phyloP scores from a whole-genome alignment of 228 moss, liverwort and hornwort genomes.

The Sphagnum fallax region DNA sequence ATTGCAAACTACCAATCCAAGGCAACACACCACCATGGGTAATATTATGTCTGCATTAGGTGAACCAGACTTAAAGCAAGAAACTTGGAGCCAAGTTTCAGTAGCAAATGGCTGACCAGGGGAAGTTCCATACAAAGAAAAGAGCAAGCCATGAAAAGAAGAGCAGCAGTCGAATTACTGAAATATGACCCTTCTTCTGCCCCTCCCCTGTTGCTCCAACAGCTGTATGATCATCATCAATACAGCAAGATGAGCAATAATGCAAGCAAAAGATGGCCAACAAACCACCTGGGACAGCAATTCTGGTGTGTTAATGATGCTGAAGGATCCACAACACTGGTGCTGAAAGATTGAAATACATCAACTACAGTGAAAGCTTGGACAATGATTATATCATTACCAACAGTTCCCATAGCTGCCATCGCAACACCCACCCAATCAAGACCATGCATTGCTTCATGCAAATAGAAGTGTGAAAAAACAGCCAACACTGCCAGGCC shows the following conservation, averaged over 20 bases:
- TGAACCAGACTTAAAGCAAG: too few species aligned
- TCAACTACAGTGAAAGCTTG: too few species aligned
- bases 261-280: too few species aligned
- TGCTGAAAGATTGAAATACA: too few species aligned
- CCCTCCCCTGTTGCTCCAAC: conserved; percentile 93
- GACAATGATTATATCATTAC: conserved; percentile 17
- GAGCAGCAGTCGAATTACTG: conserved; percentile 59
- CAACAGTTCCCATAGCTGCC: conserved; percentile 90
- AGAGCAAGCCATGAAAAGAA: conserved; percentile 76
- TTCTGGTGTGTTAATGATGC: too few species aligned
- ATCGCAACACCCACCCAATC: conserved; percentile 86
- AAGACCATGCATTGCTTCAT: conserved; percentile 91
- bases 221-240: conserved; percentile 24
- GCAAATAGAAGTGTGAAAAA: conserved; percentile 93
- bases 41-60: too few species aligned
- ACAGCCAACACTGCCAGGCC: conserved; percentile 95
- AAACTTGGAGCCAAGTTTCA: not conserved
- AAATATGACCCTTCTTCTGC: conserved; percentile 71
- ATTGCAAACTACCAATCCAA: too few species aligned
- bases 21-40: too few species aligned
- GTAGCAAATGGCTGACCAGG: not conserved
- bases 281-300: too few species aligned
- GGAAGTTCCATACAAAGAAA: conserved; percentile 56
- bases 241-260: too few species aligned
- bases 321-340: too few species aligned